A percentile compares a stretch with the other conserved stretches of the same genome.
phyloP scores from a whole-genome alignment of 2,329 filamentous ascomycete species.

The Diaporthe humulicola region DNA sequence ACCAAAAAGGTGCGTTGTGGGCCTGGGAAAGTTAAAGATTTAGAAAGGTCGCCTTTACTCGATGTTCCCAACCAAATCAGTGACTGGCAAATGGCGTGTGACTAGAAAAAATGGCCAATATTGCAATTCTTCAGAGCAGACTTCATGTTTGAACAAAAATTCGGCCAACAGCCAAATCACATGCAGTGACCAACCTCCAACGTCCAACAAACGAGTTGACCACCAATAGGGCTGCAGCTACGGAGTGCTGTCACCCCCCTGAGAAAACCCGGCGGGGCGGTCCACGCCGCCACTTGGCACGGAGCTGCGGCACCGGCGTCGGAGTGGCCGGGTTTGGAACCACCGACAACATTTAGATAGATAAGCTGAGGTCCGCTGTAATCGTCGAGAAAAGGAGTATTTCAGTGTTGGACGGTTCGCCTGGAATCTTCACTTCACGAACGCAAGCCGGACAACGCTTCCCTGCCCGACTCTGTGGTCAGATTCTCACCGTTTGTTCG shows the following conservation, averaged over 20 bases:
- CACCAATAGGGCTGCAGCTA: slow-evolving; percentile 20
- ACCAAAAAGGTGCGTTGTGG: not conserved
- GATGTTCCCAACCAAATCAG: not conserved
- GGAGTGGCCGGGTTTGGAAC: not conserved
- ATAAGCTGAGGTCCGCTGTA: not conserved
- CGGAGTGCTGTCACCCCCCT: slow-evolving; percentile 26
- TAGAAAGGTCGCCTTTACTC: not conserved
- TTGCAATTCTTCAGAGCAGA: not conserved
- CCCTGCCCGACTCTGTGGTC: not conserved
- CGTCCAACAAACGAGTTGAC: not conserved
- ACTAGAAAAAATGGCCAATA: not conserved
- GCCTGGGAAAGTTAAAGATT: not conserved
- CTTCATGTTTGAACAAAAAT: not conserved
- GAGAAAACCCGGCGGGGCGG: slow-evolving; percentile 9
- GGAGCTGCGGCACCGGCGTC: slow-evolving; percentile 25
- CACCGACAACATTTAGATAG: not conserved
- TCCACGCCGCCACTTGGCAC: slow-evolving; percentile 10
- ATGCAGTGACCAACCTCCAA: not conserved
- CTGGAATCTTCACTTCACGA: not conserved
- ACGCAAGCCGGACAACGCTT: not conserved
- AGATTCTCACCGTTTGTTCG: slow-evolving; percentile 9
- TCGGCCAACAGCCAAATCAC: not conserved
- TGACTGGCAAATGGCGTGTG: not conserved
- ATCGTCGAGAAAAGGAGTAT: not conserved
- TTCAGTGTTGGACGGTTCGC: not conserved